phyloP scores from a whole-genome alignment of 2,329 filamentous ascomycete genomes.

The Rutstroemia sydowiana region DNA sequence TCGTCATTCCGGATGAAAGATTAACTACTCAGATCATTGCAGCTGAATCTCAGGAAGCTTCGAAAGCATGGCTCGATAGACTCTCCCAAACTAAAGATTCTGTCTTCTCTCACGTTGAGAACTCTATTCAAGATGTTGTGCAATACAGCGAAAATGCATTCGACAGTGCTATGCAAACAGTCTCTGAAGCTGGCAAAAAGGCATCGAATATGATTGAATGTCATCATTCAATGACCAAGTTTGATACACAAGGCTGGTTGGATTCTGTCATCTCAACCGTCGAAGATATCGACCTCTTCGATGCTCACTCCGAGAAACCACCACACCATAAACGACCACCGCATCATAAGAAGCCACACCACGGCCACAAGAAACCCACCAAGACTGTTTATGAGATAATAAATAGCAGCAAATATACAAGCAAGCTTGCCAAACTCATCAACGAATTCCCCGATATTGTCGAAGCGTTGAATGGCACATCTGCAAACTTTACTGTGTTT shows the following conservation, averaged over 20 bases:
- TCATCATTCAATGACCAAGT: slow-evolving; percentile 27
- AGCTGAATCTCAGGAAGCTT: slow-evolving; percentile 29
- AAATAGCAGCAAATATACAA: slow-evolving; percentile 66
- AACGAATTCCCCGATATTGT: slow-evolving; percentile 66
- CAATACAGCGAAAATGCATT: slow-evolving; percentile 25
- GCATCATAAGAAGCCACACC: slow-evolving; percentile 25
- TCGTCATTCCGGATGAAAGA: slow-evolving; percentile 45
- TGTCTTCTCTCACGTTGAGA: slow-evolving; percentile 22
- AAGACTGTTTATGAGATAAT: slow-evolving; percentile 76
- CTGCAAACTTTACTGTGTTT: slow-evolving; percentile 72
- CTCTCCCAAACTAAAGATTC: slow-evolving; percentile 30
- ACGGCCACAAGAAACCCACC: slow-evolving; percentile 42
- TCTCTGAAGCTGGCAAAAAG: slow-evolving; percentile 15
- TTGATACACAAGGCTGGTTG: slow-evolving; percentile 28
- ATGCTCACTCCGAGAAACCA: slow-evolving; percentile 20
- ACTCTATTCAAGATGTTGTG: slow-evolving; percentile 23
- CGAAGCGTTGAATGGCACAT: slow-evolving; percentile 64
- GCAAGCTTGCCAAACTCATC: slow-evolving; percentile 68
- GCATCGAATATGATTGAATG: slow-evolving; percentile 25
- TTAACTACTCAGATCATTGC: slow-evolving; percentile 37
- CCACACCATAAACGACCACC: slow-evolving; percentile 26
- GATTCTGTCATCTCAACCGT: slow-evolving; percentile 30
- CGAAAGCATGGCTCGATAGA: slow-evolving; percentile 28
- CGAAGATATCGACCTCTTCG: slow-evolving; percentile 27
- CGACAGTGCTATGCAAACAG: slow-evolving; percentile 26